Evolutionary conservation across 2,329 filamentous ascomycete genomes (phyloP).

Genomic region (Penicillium freii): DNA sequence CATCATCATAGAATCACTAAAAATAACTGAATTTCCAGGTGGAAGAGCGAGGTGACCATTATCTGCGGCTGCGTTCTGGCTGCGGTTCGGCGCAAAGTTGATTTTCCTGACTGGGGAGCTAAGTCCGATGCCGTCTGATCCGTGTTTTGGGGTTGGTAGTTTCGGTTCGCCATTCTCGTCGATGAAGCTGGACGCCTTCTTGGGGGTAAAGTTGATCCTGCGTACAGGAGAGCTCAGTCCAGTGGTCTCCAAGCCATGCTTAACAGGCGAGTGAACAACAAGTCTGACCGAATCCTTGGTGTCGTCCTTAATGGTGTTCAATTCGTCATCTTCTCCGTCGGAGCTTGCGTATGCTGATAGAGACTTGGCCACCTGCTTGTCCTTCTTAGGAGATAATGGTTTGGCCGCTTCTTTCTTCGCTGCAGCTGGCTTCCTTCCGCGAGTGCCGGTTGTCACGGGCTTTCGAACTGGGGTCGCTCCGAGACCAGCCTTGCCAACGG

Average conservation of each 20-base stretch:
- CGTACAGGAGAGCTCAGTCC: slow-evolving; percentile 37
- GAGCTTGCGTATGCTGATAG: slow-evolving; percentile 38
- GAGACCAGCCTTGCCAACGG: slow-evolving; percentile 38
- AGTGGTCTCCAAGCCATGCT: slow-evolving; percentile 27
- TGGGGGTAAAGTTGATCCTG: slow-evolving; percentile 32
- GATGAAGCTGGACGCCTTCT: slow-evolving; percentile 25
- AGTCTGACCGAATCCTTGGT: slow-evolving; percentile 25
- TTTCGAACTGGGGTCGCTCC: slow-evolving; percentile 49
- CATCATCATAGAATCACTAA: slow-evolving; percentile 37
- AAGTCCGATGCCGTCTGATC: slow-evolving; percentile 21
- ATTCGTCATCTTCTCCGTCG: slow-evolving; percentile 46
- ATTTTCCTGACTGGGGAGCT: slow-evolving; percentile 41
- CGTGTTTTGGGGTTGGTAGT: slow-evolving; percentile 24
- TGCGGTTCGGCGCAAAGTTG: slow-evolving; percentile 32
- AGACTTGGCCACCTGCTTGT: slow-evolving; percentile 46
- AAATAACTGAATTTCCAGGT: slow-evolving; percentile 29
- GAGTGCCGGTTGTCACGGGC: slow-evolving; percentile 28
- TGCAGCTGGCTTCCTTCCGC: slow-evolving; percentile 35
- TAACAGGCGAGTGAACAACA: slow-evolving; percentile 37
- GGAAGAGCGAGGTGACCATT: slow-evolving; percentile 26
- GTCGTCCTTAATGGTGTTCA: slow-evolving; percentile 38
- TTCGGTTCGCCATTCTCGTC: slow-evolving; percentile 37
- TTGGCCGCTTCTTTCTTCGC: slow-evolving; percentile 32
- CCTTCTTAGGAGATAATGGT: slow-evolving; percentile 51
- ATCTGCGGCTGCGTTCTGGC: slow-evolving; percentile 16